Percentiles rank a stretch among this genome's conserved stretches.
phyloP scores from a whole-genome alignment of 1,284 basidiomycete species.

The Rhodotorula sp. region DNA sequence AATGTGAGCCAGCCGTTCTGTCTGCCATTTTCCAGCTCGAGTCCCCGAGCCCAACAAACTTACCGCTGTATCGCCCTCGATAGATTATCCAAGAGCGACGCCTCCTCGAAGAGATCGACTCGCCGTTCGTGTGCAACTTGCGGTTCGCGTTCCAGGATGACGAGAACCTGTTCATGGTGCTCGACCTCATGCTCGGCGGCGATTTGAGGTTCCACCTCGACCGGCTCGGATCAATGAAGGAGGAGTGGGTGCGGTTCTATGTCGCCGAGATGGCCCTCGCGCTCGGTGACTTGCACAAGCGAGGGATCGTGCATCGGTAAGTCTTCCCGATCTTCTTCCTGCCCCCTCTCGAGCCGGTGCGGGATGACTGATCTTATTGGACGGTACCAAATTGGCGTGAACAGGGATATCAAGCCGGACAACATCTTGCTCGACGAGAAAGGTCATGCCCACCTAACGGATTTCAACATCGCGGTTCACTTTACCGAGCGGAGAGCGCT shows the following conservation, averaged over 20 bases:
- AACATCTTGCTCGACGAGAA: conserved; percentile 88
- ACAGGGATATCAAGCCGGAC: conserved; percentile 91
- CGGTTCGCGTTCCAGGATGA: conserved; percentile 98
- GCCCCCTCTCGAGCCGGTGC: no score
- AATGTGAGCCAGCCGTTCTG: conserved; percentile 33
- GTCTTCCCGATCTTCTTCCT: conserved; percentile 40
- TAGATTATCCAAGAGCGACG: conserved; percentile 91
- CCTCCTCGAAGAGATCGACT: conserved; percentile 91
- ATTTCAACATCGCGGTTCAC: conserved; percentile 98
- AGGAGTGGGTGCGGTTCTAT: conserved; percentile 83
- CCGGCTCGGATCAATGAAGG: conserved; percentile 69
- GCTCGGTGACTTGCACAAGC: conserved; percentile 82
- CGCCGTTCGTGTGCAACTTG: conserved; percentile 88
- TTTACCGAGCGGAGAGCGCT: conserved; percentile 81
- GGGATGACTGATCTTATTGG: no score
- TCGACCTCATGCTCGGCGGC: conserved; percentile 94
- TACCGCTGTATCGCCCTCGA: background rate
- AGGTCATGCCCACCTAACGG: conserved; percentile 94
- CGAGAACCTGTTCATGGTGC: conserved; percentile 94
- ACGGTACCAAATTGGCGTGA: background rate
- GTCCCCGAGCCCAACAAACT: background rate
- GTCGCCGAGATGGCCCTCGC: conserved; percentile 82
- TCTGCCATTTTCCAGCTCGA: background rate
- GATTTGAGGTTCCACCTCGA: conserved; percentile 92
- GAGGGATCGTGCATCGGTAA: conserved; percentile 90